Base-by-base conservation (phyloP, 202 grass and related monocot genomes). In the Hordeum pubiflorum region DNA sequence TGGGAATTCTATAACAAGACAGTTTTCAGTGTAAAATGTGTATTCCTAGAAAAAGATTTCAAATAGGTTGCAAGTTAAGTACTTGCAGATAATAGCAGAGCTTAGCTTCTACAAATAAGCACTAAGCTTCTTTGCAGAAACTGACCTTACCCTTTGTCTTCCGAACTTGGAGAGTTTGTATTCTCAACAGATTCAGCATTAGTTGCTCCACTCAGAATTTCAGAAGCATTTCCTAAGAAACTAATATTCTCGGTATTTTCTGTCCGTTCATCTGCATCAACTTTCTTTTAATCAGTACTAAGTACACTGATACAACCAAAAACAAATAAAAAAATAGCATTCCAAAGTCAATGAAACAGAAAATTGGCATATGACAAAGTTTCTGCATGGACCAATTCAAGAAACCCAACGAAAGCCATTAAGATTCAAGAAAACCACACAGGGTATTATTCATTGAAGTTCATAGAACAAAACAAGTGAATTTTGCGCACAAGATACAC, bases 111-210 rank as follows among this genome's bases (percentile, higher is more conserved):
- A 20, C 24, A 60, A 32, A n/a, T 79, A 68, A 72, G 27, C n/a
- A 39, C 72, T 48, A 69, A 81, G 64, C 22, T 63, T 72, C 78
- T 80, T 56, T 44, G 52, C 58, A 86, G 64, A 86, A 91, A 93
- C 92, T 83, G 75, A 98, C 90, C 90, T 95, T 98, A 98, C 96
- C 92, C 88, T 93, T 81, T 10, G 10, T 54, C 56, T 79, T 83
- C 83, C 15, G 79, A 69, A 74, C 63, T 89, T 85, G 66, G 22
- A 78, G 82, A 81, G 41, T 72, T 86, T 88, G 69, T 75, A 58
- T 81, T 88, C 61, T 62, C 76, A 81, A 77, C 76, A 34, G 60
- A 24, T 71, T 79, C 81, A 88, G 76, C 36, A 62, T 52, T 76
- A 80, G 34, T 67, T 89, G 86, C 74, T 80, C 83, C 86, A 52